Base-by-base conservation (phyloP, 139 green algal genomes). In the Edaphochlamys debaryana region DNA sequence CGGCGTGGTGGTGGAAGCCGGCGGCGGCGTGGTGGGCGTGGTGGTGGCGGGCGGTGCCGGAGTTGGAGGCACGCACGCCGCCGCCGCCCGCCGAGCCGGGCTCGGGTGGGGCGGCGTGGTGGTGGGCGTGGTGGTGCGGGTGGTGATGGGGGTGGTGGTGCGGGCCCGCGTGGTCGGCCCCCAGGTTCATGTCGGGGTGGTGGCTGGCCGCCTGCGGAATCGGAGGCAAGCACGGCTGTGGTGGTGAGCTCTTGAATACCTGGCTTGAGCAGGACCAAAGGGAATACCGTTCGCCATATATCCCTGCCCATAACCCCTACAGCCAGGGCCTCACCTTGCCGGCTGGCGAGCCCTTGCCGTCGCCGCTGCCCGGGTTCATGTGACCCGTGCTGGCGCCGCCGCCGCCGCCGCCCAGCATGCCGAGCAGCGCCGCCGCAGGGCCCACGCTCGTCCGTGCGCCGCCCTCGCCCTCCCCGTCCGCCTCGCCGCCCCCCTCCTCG, bases 311-410 rank as follows among this genome's bases (percentile, higher is more conserved):
- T n/a, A n/a, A n/a, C n/a, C 20, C 6, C 22, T 22, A 29, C 20
- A 25, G 54, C 54, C 54, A 29, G 20, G 54, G 27, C 15, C 69
- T 13, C 56, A 82, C 76, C 76, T 82, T 82, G 32, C 73, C 76
- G 5, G 9, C 63, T 2, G 62, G 76, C 0, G 76, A 82, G 42
- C 42, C 76, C 76, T 82, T 82, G 76, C 63, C 76, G 7, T 62
- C 75, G 76, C 76, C 70, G 9, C 42, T 19, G 37, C 23, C 60
- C 25, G 56, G 73, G n/a, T 40, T 42, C 76, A 82, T 82, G 62
- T 82, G 76, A 6, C 76, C 76, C 8, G 76, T 82, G 41, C 76
- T 82, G 22, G 42, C 76, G 60, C 76, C 76, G 25, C 76, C 76
- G 34, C 75, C 75, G 0, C 76, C 76, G 63, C 76, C 76, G 22